Percentiles rank a stretch among this genome's conserved stretches.
These are phyloP conservation scores for Dendrobium officinale DNA, from an alignment of 106 monocot species.

Conservation along the genomic window DNA sequence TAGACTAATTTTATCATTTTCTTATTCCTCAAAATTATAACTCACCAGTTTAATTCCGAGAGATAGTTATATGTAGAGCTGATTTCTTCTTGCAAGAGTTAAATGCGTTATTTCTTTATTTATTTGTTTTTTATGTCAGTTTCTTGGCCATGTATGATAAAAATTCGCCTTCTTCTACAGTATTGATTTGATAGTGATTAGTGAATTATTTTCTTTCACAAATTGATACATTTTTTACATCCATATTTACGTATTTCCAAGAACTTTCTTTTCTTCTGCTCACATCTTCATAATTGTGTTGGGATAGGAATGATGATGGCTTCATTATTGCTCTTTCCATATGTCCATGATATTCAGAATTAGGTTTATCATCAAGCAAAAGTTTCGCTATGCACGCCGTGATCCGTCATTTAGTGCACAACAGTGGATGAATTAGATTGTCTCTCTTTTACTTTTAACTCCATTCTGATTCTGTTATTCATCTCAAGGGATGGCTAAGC, in stretches of 20 bases:
- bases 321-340: background rate
- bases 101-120: background rate
- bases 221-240: too few species aligned
- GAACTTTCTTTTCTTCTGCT: background rate
- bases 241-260: background rate
- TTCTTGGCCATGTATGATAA: background rate
- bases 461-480: background rate
- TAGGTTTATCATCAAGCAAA: background rate
- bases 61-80: background rate
- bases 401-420: background rate
- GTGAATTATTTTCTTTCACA: too few species aligned
- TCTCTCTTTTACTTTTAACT: background rate
- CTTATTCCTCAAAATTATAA: background rate
- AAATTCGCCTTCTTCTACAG: too few species aligned
- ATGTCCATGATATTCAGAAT: background rate
- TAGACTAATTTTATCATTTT: background rate
- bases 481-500: background rate
- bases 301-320: background rate
- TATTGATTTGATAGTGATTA: too few species aligned
- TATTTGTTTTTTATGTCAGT: background rate
- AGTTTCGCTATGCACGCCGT: background rate
- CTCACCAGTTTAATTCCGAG: background rate
- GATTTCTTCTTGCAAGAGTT: background rate
- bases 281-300: background rate
- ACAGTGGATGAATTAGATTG: background rate